phyloP scores from a whole-genome alignment of 2,329 filamentous ascomycete species.

The Acrodontium crateriforme region DNA sequence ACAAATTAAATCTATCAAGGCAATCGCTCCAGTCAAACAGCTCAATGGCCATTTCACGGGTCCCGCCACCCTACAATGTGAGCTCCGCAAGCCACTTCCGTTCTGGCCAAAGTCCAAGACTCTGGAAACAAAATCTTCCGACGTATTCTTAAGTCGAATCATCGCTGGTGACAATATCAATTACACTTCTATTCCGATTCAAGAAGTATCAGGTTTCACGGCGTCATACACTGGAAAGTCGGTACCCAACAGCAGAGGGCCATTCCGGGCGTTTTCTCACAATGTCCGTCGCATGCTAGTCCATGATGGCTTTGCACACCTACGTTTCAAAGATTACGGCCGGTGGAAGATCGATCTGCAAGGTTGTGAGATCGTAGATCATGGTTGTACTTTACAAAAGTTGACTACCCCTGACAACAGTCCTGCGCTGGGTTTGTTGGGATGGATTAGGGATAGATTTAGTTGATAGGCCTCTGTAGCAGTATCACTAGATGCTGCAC shows the following conservation, averaged over 20 bases:
- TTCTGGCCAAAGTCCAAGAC: slow-evolving; percentile 9
- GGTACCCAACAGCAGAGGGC: slow-evolving; percentile 2
- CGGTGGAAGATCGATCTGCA: slow-evolving; percentile 19
- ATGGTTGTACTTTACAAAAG: too few relatives aligned
- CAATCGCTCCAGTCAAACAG: slow-evolving; percentile 3
- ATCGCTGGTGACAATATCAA: slow-evolving; percentile 5
- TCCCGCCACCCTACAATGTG: too few relatives aligned
- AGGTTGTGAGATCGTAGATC: slow-evolving; percentile 12
- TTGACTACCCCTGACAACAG: too few relatives aligned
- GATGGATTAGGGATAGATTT: too few relatives aligned
- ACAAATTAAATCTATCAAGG: slow-evolving; percentile 10
- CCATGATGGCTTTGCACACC: slow-evolving; percentile 15
- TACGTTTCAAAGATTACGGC: slow-evolving; percentile 8
- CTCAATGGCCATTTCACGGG: too few relatives aligned
- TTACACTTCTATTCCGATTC: slow-evolving; percentile 1
- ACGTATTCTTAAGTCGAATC: slow-evolving; percentile 2
- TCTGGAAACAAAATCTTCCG: too few relatives aligned
- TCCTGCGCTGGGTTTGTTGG: too few relatives aligned
- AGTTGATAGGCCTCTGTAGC: too few relatives aligned
- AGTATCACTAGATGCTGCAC: too few relatives aligned
- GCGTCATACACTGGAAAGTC: slow-evolving; percentile 2
- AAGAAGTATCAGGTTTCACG: slow-evolving; percentile 2
- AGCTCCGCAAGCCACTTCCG: too few relatives aligned
- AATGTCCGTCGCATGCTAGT: slow-evolving; percentile 15
- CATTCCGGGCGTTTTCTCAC: slow-evolving; percentile 6